Conservation (phyloP, 2,329 filamentous ascomycete genomes). For the Xylogone sp. region DNA sequence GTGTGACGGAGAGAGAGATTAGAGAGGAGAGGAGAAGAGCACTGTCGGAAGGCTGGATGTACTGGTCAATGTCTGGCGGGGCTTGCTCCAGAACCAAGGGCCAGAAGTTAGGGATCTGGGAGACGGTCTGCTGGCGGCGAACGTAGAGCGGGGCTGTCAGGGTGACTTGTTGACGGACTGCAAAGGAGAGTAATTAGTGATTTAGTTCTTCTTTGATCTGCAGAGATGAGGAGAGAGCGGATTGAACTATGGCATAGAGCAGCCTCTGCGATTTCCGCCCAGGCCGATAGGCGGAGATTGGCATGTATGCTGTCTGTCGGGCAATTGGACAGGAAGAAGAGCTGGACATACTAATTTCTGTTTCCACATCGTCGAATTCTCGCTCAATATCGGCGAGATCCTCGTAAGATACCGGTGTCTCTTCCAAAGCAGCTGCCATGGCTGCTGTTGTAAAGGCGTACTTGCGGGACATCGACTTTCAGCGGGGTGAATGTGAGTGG, state of each 20-base stretch:
- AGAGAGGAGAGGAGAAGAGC: conserved; percentile 67
- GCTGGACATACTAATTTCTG: conserved; percentile 68
- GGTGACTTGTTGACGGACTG: conserved; percentile 70
- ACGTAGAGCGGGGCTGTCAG: conserved; percentile 69
- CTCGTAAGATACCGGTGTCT: conserved; percentile 60
- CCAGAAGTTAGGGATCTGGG: conserved; percentile 87
- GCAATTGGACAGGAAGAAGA: background rate
- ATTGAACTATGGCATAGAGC: no score
- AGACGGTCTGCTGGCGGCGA: conserved; percentile 67
- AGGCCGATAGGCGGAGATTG: no score
- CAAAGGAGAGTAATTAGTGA: no score
- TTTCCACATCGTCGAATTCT: conserved; percentile 79
- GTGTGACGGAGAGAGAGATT: conserved; percentile 65
- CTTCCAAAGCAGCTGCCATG: conserved; percentile 32
- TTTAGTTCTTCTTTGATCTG: background rate
- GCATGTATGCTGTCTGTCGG: no score
- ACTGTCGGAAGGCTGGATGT: conserved; percentile 78
- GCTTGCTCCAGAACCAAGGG: conserved; percentile 86
- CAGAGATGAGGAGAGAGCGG: no score
- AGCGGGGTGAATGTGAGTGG: background rate
- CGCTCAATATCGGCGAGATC: conserved; percentile 76
- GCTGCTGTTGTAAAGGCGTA: conserved; percentile 24
- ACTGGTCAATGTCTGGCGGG: conserved; percentile 81
- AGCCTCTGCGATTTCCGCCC: no score
- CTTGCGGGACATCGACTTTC: conserved; percentile 18